Evolutionary conservation across 1,139 yeast genomes (phyloP).

Genomic region (Geotrichum siamense): DNA sequence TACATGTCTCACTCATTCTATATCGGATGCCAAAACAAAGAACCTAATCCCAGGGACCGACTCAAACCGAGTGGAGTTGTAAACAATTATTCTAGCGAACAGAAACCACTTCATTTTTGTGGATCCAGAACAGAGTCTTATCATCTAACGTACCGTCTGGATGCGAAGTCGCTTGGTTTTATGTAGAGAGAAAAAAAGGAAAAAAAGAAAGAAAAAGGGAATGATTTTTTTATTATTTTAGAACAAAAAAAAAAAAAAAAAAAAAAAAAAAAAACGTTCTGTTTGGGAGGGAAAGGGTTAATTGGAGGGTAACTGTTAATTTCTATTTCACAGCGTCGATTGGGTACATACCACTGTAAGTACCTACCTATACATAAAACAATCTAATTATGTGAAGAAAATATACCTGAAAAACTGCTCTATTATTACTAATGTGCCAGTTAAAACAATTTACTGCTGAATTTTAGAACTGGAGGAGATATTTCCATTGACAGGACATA

Average conservation of each 20-base stretch:
- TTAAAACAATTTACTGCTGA: no score
- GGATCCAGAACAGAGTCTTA: background rate
- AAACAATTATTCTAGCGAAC: background rate
- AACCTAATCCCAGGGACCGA: conserved; percentile 1
- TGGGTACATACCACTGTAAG: background rate
- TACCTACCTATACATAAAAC: background rate
- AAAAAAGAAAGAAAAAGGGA: background rate
- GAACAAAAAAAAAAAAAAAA: no score
- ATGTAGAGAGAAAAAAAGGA: background rate
- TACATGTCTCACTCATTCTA: conserved; percentile 3
- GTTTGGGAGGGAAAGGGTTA: background rate
- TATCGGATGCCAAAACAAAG: conserved; percentile 2
- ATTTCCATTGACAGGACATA: no score
- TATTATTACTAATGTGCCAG: no score
- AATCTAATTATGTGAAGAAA: no score
- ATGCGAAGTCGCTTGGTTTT: background rate
- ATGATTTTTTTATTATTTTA: background rate
- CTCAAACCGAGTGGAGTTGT: conserved; percentile 4
- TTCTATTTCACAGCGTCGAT: background rate
- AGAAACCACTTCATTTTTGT: background rate
- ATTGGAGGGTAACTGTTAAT: background rate
- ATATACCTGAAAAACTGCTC: no score
- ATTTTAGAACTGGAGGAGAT: no score
- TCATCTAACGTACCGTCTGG: background rate
- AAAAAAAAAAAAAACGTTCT: no score